A percentile compares a stretch with the other conserved stretches of the same genome.
Conservation (phyloP, 73 alveolate genomes). For the Paramecium primaurelia region DNA sequence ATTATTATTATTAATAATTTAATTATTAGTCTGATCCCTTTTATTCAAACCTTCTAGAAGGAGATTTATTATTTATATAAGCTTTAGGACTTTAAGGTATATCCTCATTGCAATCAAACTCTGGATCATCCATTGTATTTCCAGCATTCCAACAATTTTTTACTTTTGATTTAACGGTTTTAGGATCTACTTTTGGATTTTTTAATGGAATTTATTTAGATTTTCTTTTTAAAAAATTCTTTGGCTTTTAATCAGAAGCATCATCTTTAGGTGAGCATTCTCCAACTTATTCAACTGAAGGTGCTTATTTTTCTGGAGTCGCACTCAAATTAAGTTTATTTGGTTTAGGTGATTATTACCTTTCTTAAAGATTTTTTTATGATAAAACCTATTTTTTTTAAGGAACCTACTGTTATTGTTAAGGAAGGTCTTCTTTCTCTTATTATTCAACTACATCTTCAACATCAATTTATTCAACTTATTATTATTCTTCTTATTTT, state of each 20-base stretch:
- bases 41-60: slow-evolving; percentile 36
- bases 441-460: neutral
- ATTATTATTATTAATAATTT: neutral
- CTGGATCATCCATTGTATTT: neutral
- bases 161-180: slow-evolving; percentile 3
- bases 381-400: neutral
- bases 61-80: neutral
- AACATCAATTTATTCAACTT: neutral
- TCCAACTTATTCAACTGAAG: neutral
- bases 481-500: slow-evolving; percentile 20
- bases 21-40: neutral
- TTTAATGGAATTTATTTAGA: slow-evolving; percentile 31
- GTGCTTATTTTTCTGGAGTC: neutral
- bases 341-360: neutral
- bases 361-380: neutral
- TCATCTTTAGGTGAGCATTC: slow-evolving; percentile 35
- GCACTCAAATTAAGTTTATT: neutral
- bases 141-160: slow-evolving; percentile 41
- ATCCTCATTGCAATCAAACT: neutral
- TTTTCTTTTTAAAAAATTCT: slow-evolving; percentile 42
- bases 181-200: slow-evolving; percentile 41
- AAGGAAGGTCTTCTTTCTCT: neutral
- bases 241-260: neutral
- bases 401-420: neutral
- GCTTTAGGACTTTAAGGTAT: slow-evolving; percentile 18